Conservation (phyloP, 192 early-diverging fungal genomes). For the Coemansia sp. region DNA sequence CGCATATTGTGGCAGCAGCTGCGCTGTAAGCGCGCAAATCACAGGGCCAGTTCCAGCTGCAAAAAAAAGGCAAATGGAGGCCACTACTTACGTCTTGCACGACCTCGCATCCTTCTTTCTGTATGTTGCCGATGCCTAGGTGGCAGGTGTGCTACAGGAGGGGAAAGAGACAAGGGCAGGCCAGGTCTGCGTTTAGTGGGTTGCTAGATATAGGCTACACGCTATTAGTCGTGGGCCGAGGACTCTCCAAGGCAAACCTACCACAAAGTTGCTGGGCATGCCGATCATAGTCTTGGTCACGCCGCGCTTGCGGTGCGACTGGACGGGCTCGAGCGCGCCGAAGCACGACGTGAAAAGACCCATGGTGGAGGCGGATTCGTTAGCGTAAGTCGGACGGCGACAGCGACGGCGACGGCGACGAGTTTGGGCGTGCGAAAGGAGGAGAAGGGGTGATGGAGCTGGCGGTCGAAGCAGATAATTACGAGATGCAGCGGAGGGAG, state of each 20-base stretch:
- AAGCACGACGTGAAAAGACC: conserved; percentile 53
- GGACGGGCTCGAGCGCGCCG: conserved; percentile 25
- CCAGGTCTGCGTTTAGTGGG: background rate
- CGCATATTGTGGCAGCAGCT: too few species aligned
- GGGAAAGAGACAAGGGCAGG: background rate
- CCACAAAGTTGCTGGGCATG: conserved; percentile 50
- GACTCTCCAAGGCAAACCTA: conserved; percentile 12
- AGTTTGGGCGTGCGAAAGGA: background rate
- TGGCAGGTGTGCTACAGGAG: conserved; percentile 48
- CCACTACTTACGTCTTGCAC: conserved; percentile 50
- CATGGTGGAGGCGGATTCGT: conserved; percentile 20
- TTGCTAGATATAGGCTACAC: too few species aligned
- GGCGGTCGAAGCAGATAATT: background rate
- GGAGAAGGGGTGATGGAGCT: background rate
- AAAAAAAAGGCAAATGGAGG: background rate
- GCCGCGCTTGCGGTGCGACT: conserved; percentile 15
- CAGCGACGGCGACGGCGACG: background rate
- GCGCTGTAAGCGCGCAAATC: too few species aligned
- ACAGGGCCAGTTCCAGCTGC: conserved; percentile 3
- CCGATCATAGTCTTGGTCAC: conserved; percentile 55
- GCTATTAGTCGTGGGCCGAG: too few species aligned
- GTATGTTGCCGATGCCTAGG: conserved; percentile 46
- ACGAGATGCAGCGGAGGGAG: conserved; percentile 1
- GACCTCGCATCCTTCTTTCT: conserved; percentile 19
- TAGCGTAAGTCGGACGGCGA: background rate